Evolutionary conservation across 495 filamentous ascomycete genomes (phyloP), one percentile per base, ranked within the genome.

Genomic region (Xylaria nigripes): DNA sequence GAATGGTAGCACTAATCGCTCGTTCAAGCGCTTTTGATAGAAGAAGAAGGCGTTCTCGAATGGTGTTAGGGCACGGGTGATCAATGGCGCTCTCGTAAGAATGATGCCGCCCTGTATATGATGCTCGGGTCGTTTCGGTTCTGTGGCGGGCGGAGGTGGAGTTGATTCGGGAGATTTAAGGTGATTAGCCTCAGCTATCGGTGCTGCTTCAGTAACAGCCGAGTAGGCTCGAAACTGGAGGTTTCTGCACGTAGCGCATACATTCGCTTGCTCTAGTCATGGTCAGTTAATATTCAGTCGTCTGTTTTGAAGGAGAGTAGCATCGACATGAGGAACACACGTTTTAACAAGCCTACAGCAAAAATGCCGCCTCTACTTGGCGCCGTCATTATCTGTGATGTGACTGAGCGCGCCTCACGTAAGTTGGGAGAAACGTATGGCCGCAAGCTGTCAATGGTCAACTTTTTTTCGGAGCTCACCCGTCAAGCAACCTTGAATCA

Each of bases 21-120:
- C 93, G 70, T 99, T 95, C 49, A 99, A 78, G 12, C 93, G 90
- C 55, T 89, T 88, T 72, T 99, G 93, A 75, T 99, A 99, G 68
- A 97, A 88, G 76, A 84, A 93, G 74, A 81, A 96, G 48, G 91
- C 76, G 67, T 89, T 85, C 70, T 99, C 93, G 70, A 99, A 97
- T 12, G 86, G 77, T 29, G 84, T 85, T 16, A 89, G 85, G 47
- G 85, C 76, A 55, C 86, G 86, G 48, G 94, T 97, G 58, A 99
- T 76, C 46, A 90, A 72, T 8, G 93, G 93, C 6, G 94, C 82
- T 29, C 93, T 87, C 24, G 89, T 90, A 54, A 99, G 86, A 55
- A 96, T 82, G 51, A 96, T 75, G 49, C 84, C 83, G 55, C 89
- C 81, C 54, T 85, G 84, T 76, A 94, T 82, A 53, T 72, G 76